phyloP scores from a whole-genome alignment of 352 stramenopile genomes.

The Globisporangium viniferum region DNA sequence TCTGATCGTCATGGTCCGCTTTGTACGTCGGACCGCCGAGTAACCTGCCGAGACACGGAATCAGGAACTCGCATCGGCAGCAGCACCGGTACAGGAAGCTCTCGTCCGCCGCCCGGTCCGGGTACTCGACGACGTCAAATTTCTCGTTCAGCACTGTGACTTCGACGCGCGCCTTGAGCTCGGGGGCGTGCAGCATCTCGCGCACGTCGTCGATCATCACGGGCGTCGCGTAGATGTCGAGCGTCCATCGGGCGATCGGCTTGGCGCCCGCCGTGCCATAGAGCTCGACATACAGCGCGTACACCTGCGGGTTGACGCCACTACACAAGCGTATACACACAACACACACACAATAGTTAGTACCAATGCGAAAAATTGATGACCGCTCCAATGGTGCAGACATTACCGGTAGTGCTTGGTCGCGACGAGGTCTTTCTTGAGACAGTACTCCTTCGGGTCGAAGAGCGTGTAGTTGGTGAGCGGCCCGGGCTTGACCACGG shows the following conservation, averaged over 20 bases:
- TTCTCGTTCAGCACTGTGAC: slow-evolving; percentile 62
- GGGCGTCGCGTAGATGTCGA: slow-evolving; percentile 77
- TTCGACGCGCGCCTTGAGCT: slow-evolving; percentile 61
- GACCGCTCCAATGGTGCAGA: too few relatives aligned
- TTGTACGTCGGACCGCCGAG: slow-evolving; percentile 74
- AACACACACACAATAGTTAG: not conserved
- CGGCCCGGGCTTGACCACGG: slow-evolving; percentile 47
- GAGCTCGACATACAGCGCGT: slow-evolving; percentile 69
- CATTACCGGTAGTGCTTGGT: slow-evolving; percentile 77
- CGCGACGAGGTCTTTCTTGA: slow-evolving; percentile 51
- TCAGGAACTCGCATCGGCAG: slow-evolving; percentile 73
- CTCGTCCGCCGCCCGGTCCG: slow-evolving; percentile 27
- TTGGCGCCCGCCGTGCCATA: slow-evolving; percentile 67
- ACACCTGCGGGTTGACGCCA: slow-evolving; percentile 76
- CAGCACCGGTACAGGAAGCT: slow-evolving; percentile 62
- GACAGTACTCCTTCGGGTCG: slow-evolving; percentile 60
- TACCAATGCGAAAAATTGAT: too few relatives aligned
- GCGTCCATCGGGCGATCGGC: slow-evolving; percentile 66
- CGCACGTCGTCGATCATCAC: slow-evolving; percentile 75
- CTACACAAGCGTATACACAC: slow-evolving; percentile 14
- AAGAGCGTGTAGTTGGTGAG: slow-evolving; percentile 76
- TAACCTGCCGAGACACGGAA: slow-evolving; percentile 63
- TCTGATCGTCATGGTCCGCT: slow-evolving; percentile 25
- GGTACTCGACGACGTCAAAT: slow-evolving; percentile 33
- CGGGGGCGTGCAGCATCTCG: slow-evolving; percentile 64